Conservation (phyloP, 2,329 filamentous ascomycete genomes). For the Paraconiothyrium sp. region DNA sequence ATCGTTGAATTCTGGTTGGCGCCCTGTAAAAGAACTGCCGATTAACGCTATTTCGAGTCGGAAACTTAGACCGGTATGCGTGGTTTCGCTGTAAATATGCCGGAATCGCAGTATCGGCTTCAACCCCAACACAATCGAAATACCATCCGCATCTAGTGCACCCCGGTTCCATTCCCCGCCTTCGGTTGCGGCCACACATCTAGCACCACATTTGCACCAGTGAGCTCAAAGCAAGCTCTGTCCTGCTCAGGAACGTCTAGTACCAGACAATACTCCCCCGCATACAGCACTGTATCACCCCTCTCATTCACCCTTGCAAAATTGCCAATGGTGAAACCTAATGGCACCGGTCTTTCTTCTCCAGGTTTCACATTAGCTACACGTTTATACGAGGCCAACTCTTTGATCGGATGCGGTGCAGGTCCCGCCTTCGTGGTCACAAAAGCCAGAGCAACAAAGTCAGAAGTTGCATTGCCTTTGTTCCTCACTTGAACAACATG, state of each 20-base stretch:
- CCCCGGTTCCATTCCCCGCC: background rate
- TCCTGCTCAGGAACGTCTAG: slow-evolving; percentile 45
- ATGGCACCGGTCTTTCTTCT: slow-evolving; percentile 37
- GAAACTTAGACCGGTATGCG: background rate
- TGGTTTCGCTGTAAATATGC: background rate
- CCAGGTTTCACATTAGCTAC: slow-evolving; percentile 52
- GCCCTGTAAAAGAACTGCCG: background rate
- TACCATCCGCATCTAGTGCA: background rate
- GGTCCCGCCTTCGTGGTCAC: slow-evolving; percentile 60
- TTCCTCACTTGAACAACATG: slow-evolving; percentile 57
- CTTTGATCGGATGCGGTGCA: slow-evolving; percentile 62
- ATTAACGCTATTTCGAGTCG: background rate
- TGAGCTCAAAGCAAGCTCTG: slow-evolving; percentile 57
- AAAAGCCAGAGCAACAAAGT: slow-evolving; percentile 65
- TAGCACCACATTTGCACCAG: slow-evolving; percentile 55
- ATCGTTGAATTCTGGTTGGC: background rate
- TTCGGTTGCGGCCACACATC: slow-evolving; percentile 46
- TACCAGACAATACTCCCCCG: slow-evolving; percentile 57
- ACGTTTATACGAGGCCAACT: slow-evolving; percentile 62
- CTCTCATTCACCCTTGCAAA: slow-evolving; percentile 61
- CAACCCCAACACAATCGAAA: background rate
- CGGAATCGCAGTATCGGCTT: background rate
- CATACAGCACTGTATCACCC: slow-evolving; percentile 64
- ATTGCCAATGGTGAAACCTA: slow-evolving; percentile 60
- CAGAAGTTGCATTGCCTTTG: slow-evolving; percentile 57